Conservation (phyloP, 1,139 yeast species). For the Suhomyces coccinellae region DNA sequence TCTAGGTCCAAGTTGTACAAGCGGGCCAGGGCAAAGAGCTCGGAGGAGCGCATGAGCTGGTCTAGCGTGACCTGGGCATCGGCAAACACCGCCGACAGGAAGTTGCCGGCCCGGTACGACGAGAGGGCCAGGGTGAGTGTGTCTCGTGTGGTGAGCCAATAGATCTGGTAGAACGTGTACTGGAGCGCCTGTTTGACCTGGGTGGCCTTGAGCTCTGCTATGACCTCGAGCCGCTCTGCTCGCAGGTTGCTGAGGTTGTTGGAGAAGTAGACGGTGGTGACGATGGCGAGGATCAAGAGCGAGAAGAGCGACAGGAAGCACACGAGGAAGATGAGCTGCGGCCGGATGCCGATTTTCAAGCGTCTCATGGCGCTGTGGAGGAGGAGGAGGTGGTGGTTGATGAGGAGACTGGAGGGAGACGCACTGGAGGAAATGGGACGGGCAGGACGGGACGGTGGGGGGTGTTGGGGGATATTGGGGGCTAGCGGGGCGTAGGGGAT, state of each 20-base stretch:
- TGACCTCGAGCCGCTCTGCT: conserved; percentile 70
- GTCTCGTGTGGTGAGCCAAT: conserved; percentile 66
- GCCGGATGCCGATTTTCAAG: conserved; percentile 54
- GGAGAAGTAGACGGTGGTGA: conserved; percentile 79
- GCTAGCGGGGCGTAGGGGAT: no score
- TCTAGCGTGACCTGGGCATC: conserved; percentile 49
- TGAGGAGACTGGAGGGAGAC: background rate
- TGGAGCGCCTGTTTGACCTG: conserved; percentile 72
- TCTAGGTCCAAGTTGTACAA: conserved; percentile 59
- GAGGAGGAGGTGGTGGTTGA: background rate
- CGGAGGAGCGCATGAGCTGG: conserved; percentile 64
- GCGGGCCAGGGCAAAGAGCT: conserved; percentile 63
- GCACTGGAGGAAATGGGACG: no score
- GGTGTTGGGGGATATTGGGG: no score
- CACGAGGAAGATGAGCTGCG: conserved; percentile 81
- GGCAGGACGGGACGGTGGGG: no score
- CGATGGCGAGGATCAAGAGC: conserved; percentile 70
- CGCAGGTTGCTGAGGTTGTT: conserved; percentile 60
- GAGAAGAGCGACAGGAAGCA: conserved; percentile 76
- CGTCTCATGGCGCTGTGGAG: conserved; percentile 30
- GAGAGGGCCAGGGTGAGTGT: conserved; percentile 60
- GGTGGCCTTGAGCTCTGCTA: conserved; percentile 77
- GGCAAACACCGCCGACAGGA: conserved; percentile 41
- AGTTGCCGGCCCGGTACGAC: conserved; percentile 70
- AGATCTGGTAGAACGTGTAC: conserved; percentile 65